phyloP scores from a whole-genome alignment of 805 yeast genomes.

The Peterozyma toletana region DNA sequence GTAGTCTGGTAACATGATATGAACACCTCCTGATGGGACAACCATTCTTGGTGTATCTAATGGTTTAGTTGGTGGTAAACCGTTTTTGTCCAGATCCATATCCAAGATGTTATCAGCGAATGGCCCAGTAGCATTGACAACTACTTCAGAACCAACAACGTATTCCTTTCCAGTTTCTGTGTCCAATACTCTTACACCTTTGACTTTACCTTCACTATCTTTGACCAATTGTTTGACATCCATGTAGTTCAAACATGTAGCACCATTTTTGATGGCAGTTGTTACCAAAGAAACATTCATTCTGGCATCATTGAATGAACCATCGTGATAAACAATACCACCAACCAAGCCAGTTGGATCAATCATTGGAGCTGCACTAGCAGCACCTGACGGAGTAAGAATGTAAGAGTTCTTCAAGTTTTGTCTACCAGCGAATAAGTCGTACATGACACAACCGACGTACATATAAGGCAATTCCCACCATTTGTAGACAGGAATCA shows the following conservation, averaged over 20 bases:
- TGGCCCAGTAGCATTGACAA: conserved; percentile 94
- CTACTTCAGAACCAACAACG: conserved; percentile 59
- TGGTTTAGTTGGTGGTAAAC: conserved; percentile 48
- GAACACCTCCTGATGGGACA: conserved; percentile 93
- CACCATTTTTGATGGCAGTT: conserved; percentile 82
- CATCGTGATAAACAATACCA: conserved; percentile 91
- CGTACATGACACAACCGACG: conserved; percentile 87
- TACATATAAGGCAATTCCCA: conserved; percentile 96
- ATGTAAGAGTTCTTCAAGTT: conserved; percentile 75
- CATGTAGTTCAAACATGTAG: conserved; percentile 82
- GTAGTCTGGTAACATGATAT: conserved; percentile 84
- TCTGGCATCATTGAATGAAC: conserved; percentile 88
- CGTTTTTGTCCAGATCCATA: conserved; percentile 71
- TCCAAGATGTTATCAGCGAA: conserved; percentile 78
- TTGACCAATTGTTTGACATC: conserved; percentile 74
- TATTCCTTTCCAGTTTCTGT: conserved; percentile 58
- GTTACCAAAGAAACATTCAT: conserved; percentile 81
- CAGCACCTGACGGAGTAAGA: conserved; percentile 57
- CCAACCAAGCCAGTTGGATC: conserved; percentile 77
- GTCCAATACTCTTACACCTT: conserved; percentile 74
- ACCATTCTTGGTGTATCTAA: conserved; percentile 62
- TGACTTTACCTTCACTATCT: conserved; percentile 50
- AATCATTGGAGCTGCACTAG: conserved; percentile 79
- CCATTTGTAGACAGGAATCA: conserved; percentile 93
- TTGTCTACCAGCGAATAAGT: conserved; percentile 84